Evolutionary conservation across 2,329 filamentous ascomycete genomes (phyloP), one percentile per base, ranked within the genome.

Genomic region (Leptographium procerum): DNA sequence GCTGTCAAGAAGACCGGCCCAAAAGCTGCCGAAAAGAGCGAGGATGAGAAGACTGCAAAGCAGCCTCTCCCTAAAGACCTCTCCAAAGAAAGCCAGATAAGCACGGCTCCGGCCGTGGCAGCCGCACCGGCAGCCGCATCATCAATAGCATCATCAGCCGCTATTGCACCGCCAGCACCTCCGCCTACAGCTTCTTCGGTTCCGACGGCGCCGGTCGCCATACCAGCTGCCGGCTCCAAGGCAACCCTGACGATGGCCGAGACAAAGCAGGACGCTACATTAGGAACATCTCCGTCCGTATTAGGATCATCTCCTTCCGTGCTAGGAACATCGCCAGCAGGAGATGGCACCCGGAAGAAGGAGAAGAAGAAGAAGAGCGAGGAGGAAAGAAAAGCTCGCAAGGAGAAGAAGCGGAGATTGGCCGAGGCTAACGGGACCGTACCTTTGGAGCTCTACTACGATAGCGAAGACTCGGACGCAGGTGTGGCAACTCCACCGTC

Each of bases 301-400:
- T n/a, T n/a, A n/a, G n/a, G n/a, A 22, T 43, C 31, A 5, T 33
- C 31, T 33, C 10, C 40, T 43, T 16, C 40, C 19, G 24, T 24
- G 9, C 7, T 26, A 8, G 47, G 40, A 43, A 43, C 40, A 19
- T 50, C 31, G 16, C 3, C 62, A 60, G 7, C 68, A 67, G 60
- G 70, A 47, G 67, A 67, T 57, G 65, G 67, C 1, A 84, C 77
- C 9, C 86, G 85, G 65, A 96, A 95, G 73, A 94, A 90, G 71
- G 91, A 96, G 68, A 96, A 96, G 77, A 96, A 96, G 74, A 96
- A 95, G 75, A 85, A 87, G 64, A 95, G 89, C 47, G 92, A 96
- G 69, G 91, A 92, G 60, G 92, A 96, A 71, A 81, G 91, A 48
- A 95, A 95, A 69, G 89, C 94, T 61, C 83, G 91, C 57, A 95